Percentiles rank a stretch among this genome's conserved stretches.
Conservation (phyloP, 2,329 filamentous ascomycete genomes). For the Cladosporium sp. region DNA sequence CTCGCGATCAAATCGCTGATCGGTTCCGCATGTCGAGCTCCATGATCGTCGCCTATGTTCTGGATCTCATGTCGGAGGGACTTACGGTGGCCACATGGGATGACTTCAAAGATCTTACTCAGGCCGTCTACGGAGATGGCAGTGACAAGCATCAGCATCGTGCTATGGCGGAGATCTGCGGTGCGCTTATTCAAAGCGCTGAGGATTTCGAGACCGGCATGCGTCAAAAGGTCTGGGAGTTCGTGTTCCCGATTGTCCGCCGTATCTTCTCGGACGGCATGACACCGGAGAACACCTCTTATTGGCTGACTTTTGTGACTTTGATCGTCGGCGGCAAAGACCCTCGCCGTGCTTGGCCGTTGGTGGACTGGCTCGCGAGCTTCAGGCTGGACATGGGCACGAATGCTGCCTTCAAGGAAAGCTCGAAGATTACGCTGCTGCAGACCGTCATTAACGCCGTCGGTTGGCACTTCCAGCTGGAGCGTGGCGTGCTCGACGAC, state of each 20-base stretch:
- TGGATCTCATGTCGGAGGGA: conserved; percentile 80
- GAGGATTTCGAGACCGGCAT: conserved; percentile 69
- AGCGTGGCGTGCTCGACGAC: conserved; percentile 80
- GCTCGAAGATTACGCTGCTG: conserved; percentile 86
- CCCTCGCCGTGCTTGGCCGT: conserved; percentile 76
- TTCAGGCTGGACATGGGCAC: conserved; percentile 92
- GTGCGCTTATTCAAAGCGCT: conserved; percentile 73
- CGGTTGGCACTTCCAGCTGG: conserved; percentile 93
- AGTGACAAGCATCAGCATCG: conserved; percentile 97
- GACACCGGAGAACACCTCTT: conserved; percentile 87
- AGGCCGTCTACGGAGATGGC: conserved; percentile 78
- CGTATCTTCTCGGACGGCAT: conserved; percentile 83
- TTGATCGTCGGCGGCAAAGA: conserved; percentile 84
- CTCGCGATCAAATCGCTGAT: conserved; percentile 72
- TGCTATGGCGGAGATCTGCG: conserved; percentile 88
- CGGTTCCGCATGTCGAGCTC: conserved; percentile 85
- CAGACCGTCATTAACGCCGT: conserved; percentile 81
- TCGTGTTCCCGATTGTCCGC: conserved; percentile 81
- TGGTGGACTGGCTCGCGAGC: conserved; percentile 72
- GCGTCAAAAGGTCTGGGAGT: conserved; percentile 75
- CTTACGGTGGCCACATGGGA: conserved; percentile 73
- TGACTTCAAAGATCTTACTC: conserved; percentile 76
- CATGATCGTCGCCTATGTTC: conserved; percentile 79
- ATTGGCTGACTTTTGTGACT: conserved; percentile 93
- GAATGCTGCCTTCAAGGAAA: conserved; percentile 98